Conservation (phyloP, 192 early-diverging fungal genomes). For the Coemansia asiatica region DNA sequence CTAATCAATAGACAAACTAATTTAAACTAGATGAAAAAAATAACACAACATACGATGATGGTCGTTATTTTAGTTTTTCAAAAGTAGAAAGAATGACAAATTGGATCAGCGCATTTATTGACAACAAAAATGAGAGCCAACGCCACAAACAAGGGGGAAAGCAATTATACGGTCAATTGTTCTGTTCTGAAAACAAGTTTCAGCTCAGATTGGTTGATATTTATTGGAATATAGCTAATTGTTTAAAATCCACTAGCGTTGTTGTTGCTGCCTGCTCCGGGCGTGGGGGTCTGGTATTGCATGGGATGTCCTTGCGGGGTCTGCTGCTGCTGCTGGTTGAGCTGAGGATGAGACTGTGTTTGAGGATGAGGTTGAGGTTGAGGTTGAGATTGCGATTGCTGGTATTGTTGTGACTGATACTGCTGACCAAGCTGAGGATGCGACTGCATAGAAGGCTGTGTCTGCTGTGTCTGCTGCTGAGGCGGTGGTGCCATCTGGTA, state of each 20-base stretch:
- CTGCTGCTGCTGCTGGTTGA: slow-evolving; percentile 15
- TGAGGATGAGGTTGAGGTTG: slow-evolving; percentile 7
- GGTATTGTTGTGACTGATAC: slow-evolving; percentile 15
- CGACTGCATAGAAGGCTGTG: background rate
- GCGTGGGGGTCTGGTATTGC: slow-evolving; percentile 6
- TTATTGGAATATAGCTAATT: background rate
- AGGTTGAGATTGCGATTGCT: slow-evolving; percentile 16
- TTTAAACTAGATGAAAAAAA: background rate
- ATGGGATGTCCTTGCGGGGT: background rate
- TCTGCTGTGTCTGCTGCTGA: slow-evolving; percentile 8
- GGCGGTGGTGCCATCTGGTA: slow-evolving; percentile 8
- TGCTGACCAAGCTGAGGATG: slow-evolving; percentile 15
- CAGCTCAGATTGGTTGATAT: too few relatives aligned
- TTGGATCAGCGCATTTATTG: background rate
- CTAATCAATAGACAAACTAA: background rate
- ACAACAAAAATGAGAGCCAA: background rate
- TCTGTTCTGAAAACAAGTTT: background rate
- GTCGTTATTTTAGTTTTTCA: too few relatives aligned
- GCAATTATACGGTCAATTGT: background rate
- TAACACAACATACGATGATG: too few relatives aligned
- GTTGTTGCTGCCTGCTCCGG: slow-evolving; percentile 5
- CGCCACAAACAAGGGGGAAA: background rate
- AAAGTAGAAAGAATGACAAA: too few relatives aligned
- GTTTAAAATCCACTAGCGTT: background rate
- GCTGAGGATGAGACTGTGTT: slow-evolving; percentile 5